Evolutionary conservation across 305 asterid species (phyloP).

Genomic region (Caryopteris hybrid): DNA sequence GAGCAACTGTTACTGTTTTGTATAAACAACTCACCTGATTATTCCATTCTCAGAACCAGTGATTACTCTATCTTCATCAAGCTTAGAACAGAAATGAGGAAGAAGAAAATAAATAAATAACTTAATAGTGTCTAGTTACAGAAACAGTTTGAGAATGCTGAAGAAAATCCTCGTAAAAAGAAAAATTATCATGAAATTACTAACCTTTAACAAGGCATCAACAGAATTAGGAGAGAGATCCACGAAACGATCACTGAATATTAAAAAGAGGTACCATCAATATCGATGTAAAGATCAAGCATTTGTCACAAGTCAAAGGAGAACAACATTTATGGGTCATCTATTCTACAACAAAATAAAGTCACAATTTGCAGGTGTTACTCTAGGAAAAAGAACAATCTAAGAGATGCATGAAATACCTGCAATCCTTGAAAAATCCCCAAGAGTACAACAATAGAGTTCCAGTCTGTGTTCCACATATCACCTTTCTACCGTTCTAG

Average conservation of each 20-base stretch:
- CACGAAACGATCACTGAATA: constrained; percentile 78
- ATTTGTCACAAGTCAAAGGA: not conserved
- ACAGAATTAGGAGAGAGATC: constrained; percentile 82
- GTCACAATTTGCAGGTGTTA: no score
- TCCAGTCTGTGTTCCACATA: constrained; percentile 85
- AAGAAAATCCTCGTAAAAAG: not conserved
- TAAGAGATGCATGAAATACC: constrained; percentile 32
- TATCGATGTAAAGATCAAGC: constrained; percentile 15
- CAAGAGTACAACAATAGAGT: constrained; percentile 77
- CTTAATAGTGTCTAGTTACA: not conserved
- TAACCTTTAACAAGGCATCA: constrained; percentile 79
- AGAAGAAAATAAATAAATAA: not conserved
- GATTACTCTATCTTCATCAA: constrained; percentile 90
- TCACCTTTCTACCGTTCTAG: constrained; percentile 84
- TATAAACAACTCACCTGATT: constrained; percentile 49
- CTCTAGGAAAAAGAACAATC: not conserved
- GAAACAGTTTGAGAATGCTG: not conserved
- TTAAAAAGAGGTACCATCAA: constrained; percentile 18
- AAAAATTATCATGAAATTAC: constrained; percentile 8
- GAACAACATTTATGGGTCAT: no score
- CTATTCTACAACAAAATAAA: no score
- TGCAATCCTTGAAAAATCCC: constrained; percentile 99
- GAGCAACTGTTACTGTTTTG: not conserved
- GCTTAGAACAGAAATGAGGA: constrained; percentile 36
- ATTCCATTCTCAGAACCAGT: constrained; percentile 87